Evolutionary conservation across 345 rosid genomes (phyloP), one percentile per base, ranked within the genome.

Genomic region (Pugionium cornutum): DNA sequence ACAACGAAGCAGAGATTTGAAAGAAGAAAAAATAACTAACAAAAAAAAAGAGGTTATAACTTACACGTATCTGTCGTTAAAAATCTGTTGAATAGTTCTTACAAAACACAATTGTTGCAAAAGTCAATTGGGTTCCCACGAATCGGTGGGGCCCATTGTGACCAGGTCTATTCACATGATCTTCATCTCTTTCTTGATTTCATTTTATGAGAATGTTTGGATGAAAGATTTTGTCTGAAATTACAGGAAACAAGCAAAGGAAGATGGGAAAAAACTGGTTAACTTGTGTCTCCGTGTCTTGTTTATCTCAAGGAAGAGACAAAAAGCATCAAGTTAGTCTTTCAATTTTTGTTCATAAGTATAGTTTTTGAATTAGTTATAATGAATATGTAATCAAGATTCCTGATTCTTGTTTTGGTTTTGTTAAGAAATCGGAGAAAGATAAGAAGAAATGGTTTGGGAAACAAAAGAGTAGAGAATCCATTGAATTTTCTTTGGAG

Each of bases 51-150:
- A 62, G 51, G 75, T 62, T 70, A 53, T 53, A 69, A 53, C 29
- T 33, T 57, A 35, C 7, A 69, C 53, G 67, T 56, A 39, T 52
- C 49, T 37, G 49, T 70, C 55, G 50, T 70, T 71, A 46, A 55
- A 18, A 3, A 56, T 63, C 64, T 48, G 75, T 71, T 71, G 69
- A 71, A 64, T 64, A 36, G 39, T 48, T 71, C 75, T 71, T 63
- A 64, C 46, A 48, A 62, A 55, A 62, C 36, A 70, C 51, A 54
- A 62, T 62, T 57, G 64, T 62, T 46, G 37, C 57, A 62, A 71
- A 71, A 64, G 69, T 71, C 69, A 71, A 71, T 56, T 64, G 64
- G 75, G 64, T 63, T 55, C 69, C 75, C 69, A 71, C 75, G 58
- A 56, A 56, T 55, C 64, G 26, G 69, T 64, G 69, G 75, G 75